Conservation (phyloP, 106 monocot genomes). For the Alisma plantagoaquatica region DNA sequence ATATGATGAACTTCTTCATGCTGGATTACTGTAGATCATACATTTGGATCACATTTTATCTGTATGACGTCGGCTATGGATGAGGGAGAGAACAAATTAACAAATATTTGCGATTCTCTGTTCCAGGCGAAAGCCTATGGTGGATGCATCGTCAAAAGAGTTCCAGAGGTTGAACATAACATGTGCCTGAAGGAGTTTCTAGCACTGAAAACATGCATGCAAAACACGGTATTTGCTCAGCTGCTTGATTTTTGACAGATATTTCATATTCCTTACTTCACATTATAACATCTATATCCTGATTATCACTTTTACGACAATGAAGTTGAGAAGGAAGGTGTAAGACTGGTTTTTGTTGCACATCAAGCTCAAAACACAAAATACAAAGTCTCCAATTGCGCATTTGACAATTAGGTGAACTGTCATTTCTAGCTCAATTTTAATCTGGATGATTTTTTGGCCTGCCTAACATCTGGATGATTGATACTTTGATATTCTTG, state of each 20-base stretch:
- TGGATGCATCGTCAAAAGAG: constrained; percentile 63
- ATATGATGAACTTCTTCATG: neutral
- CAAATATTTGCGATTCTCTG: neutral
- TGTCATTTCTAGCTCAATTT: no score
- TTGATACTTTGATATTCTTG: neutral
- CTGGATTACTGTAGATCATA: neutral
- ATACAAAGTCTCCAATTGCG: neutral
- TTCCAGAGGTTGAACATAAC: constrained; percentile 85
- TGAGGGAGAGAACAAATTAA: no score
- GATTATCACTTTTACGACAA: constrained; percentile 10
- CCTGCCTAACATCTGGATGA: neutral
- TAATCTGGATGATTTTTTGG: no score
- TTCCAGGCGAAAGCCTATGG: constrained; percentile 35
- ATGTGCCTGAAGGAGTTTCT: constrained; percentile 95
- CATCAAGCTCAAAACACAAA: neutral
- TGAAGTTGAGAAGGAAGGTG: constrained; percentile 48
- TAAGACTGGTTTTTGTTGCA: no score
- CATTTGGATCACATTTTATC: neutral
- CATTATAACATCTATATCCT: neutral
- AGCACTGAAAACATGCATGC: constrained; percentile 82
- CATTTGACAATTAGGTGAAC: neutral
- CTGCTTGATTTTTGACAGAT: neutral
- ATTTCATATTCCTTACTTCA: neutral
- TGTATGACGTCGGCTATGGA: no score
- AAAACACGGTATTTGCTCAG: constrained; percentile 44